Evolutionary conservation across 495 filamentous ascomycete genomes (phyloP).

Genomic region (Podospora bellae-mahoneyi): DNA sequence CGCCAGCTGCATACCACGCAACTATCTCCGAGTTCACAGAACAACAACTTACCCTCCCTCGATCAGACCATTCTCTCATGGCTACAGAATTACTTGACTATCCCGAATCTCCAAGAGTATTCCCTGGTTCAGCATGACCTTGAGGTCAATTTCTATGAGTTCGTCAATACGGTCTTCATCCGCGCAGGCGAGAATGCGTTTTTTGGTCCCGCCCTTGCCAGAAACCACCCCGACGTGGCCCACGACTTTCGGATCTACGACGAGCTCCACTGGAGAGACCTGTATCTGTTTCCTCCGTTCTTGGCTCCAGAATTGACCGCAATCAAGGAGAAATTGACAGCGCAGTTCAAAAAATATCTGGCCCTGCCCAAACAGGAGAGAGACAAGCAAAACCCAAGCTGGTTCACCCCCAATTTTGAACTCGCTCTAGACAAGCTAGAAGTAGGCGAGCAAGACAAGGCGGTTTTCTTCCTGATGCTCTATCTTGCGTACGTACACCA

Average conservation of each 20-base stretch:
- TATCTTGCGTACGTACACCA: background rate
- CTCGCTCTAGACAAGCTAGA: background rate
- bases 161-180: background rate
- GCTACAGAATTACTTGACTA: background rate
- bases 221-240: background rate
- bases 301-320: background rate
- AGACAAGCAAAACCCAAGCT: background rate
- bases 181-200: background rate
- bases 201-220: background rate
- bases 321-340: background rate
- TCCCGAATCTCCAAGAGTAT: background rate
- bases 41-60: background rate
- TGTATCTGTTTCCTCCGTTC: background rate
- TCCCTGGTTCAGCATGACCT: background rate
- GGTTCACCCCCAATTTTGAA: background rate
- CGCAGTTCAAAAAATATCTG: background rate
- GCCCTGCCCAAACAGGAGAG: background rate
- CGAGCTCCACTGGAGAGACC: background rate
- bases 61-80: background rate
- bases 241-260: background rate
- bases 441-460: background rate
- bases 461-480: conserved; percentile 1
- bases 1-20: background rate
- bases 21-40: background rate
- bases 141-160: background rate